phyloP scores from a whole-genome alignment of 495 filamentous ascomycete species.

The Lichenothelia convexa region DNA sequence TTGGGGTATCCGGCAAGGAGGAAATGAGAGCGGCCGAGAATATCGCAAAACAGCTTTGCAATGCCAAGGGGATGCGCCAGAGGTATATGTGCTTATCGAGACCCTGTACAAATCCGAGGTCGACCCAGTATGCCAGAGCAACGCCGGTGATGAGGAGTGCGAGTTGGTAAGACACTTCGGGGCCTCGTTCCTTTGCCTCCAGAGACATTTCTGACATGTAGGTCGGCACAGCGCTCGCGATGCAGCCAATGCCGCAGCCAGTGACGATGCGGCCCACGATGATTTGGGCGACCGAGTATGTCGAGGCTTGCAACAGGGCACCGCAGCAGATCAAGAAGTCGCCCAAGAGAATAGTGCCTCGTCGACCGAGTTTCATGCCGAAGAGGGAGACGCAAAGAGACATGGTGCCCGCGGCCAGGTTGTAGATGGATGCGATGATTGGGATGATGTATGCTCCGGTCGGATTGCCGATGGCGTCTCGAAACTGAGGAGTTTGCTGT shows the following conservation, averaged over 20 bases:
- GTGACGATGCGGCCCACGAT: constrained; percentile 3
- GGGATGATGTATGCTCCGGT: constrained; percentile 5
- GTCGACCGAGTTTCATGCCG: constrained; percentile 3
- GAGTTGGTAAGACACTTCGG: constrained; percentile 5
- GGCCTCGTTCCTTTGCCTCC: constrained; percentile 3
- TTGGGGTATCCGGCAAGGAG: constrained; percentile 4
- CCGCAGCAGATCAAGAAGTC: constrained; percentile 4
- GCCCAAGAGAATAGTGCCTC: constrained; percentile 3
- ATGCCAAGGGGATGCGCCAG: no score
- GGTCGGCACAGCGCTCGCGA: constrained; percentile 3
- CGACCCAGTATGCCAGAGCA: constrained; percentile 6
- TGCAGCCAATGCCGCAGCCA: constrained; percentile 4
- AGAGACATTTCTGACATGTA: constrained; percentile 6
- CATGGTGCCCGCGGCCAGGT: constrained; percentile 3
- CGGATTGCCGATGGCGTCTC: constrained; percentile 4
- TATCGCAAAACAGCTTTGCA: no score
- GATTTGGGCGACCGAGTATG: constrained; percentile 4
- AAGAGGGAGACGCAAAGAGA: constrained; percentile 4
- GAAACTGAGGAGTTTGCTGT: constrained; percentile 3
- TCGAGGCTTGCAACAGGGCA: constrained; percentile 4
- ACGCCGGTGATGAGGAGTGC: constrained; percentile 5
- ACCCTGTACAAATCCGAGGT: constrained; percentile 5
- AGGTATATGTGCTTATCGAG: constrained; percentile 1
- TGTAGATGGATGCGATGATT: constrained; percentile 6
- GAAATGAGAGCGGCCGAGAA: no score